These are phyloP conservation scores for Melaleuca alternifolia DNA, from an alignment of 345 rosid genomes.

Conservation along the genomic window DNA sequence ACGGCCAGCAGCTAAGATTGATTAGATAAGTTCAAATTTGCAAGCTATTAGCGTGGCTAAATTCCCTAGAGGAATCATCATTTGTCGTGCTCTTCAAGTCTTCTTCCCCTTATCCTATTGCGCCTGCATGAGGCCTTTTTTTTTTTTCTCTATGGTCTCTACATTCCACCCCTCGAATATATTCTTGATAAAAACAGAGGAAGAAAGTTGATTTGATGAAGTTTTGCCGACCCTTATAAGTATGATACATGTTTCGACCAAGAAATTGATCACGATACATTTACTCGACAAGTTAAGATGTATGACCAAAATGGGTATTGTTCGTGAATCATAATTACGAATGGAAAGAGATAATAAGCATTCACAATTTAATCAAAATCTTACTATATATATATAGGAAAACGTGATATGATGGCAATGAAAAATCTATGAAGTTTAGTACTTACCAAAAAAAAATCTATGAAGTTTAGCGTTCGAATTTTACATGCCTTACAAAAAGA, in stretches of 20 bases:
- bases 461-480: not conserved
- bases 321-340: not conserved
- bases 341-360: not conserved
- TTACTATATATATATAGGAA: not conserved
- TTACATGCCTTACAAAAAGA: not conserved
- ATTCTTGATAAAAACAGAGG: not conserved
- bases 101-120: not conserved
- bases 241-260: not conserved
- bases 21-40: not conserved
- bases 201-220: not conserved
- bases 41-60: not conserved
- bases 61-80: not conserved
- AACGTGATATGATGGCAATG: accelerated
- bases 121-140: not conserved
- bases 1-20: not conserved
- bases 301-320: not conserved
- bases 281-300: not conserved
- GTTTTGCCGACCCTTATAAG: not conserved
- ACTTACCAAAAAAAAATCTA: too few relatives aligned
- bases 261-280: not conserved
- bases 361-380: not conserved
- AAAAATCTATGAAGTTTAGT: not conserved
- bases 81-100: not conserved
- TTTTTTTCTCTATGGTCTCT: not conserved
- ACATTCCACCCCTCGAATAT: not conserved